A percentile compares a stretch with the other conserved stretches of the same genome.
phyloP scores from a whole-genome alignment of 305 asterid species.

The Ilex paraguariensis region DNA sequence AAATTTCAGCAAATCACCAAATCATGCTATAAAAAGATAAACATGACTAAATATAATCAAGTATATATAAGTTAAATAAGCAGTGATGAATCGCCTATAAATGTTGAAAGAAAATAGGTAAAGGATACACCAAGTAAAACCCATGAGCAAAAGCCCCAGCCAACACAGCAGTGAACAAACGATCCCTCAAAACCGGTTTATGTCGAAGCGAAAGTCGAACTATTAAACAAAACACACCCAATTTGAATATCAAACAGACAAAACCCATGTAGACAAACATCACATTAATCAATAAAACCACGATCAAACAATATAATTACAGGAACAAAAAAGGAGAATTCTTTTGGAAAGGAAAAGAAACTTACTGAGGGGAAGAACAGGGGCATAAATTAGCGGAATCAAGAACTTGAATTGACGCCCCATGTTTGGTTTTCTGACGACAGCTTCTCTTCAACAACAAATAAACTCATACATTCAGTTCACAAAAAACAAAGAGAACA shows the following conservation, averaged over 20 bases:
- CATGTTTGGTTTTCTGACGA: constrained; percentile 43
- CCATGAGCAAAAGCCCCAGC: constrained; percentile 90
- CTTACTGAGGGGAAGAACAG: constrained; percentile 88
- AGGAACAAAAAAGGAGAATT: background rate
- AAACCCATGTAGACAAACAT: background rate
- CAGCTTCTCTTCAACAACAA: constrained; percentile 28
- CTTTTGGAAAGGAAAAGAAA: background rate
- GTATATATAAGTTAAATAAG: too few relatives aligned
- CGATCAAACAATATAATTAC: background rate
- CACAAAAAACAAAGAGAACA: constrained; percentile 6
- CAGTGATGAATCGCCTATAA: background rate
- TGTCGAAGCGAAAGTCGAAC: constrained; percentile 79
- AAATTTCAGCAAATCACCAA: too few relatives aligned
- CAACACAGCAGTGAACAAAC: constrained; percentile 64
- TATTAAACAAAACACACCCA: constrained; percentile 17
- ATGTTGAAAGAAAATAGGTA: background rate
- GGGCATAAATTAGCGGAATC: constrained; percentile 59
- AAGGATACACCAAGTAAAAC: constrained; percentile 82
- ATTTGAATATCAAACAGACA: background rate
- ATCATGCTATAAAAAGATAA: too few relatives aligned
- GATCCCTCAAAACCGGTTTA: constrained; percentile 85
- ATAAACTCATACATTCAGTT: background rate
- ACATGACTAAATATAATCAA: background rate
- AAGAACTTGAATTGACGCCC: constrained; percentile 51
- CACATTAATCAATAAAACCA: background rate